phyloP scores from a whole-genome alignment of 2,329 filamentous ascomycete genomes.

The Chrysoporthe puriensis region DNA sequence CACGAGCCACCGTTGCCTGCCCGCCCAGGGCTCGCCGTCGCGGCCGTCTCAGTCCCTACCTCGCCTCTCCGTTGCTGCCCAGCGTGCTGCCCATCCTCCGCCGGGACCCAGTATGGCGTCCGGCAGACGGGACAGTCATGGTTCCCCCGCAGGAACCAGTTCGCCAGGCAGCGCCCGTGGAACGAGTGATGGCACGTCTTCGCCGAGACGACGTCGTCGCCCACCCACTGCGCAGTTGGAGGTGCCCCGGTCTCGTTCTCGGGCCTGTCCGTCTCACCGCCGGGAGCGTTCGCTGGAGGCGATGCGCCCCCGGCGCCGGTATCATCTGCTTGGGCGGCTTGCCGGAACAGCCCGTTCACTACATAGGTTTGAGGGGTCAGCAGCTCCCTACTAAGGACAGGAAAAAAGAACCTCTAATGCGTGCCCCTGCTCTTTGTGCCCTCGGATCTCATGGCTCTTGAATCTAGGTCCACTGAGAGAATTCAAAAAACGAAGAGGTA shows the following conservation, averaged over 20 bases:
- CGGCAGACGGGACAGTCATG: conserved; percentile 46
- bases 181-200: conserved; percentile 45
- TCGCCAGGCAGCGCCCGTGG: conserved; percentile 44
- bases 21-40: neutral
- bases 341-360: neutral
- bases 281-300: neutral
- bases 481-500: neutral
- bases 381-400: neutral
- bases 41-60: neutral
- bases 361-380: neutral
- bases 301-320: neutral
- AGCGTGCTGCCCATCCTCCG: neutral
- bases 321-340: neutral
- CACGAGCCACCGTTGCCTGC: no score
- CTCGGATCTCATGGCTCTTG: no score
- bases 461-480: no score
- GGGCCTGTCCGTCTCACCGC: neutral
- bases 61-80: neutral
- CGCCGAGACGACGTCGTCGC: conserved; percentile 42
- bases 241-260: neutral
- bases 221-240: neutral
- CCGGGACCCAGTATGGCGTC: conserved; percentile 37
- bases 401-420: no score
- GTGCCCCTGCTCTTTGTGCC: no score
- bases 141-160: conserved; percentile 43